These are phyloP conservation scores for Cinnamomum micranthum DNA, from an alignment of 164 flowering plant genomes.

Conservation along the genomic window DNA sequence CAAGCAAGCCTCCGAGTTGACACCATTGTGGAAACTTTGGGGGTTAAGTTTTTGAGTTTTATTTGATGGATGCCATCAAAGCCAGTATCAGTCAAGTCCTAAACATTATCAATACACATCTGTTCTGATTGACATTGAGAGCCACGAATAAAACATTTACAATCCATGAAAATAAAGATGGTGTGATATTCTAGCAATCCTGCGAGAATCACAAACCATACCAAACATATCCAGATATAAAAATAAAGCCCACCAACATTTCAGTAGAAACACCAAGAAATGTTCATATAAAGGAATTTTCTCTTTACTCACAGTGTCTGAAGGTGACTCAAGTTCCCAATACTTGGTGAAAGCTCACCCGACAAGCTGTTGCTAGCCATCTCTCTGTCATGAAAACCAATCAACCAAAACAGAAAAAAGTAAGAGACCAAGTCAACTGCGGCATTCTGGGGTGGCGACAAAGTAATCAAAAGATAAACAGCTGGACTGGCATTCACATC, in stretches of 20 bases:
- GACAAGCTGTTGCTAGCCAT: slow-evolving; percentile 75
- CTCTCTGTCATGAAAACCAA: slow-evolving; percentile 44
- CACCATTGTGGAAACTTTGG: no score
- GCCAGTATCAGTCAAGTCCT: no score
- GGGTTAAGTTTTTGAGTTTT: no score
- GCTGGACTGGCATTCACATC: not conserved
- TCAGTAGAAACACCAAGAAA: not conserved
- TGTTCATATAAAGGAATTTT: not conserved
- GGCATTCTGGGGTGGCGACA: not conserved
- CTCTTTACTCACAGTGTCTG: slow-evolving; percentile 56
- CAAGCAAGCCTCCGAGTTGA: no score
- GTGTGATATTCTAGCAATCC: not conserved
- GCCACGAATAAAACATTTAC: not conserved
- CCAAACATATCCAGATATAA: not conserved
- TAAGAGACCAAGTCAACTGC: not conserved
- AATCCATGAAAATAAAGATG: not conserved
- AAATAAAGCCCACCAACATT: not conserved
- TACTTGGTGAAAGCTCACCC: slow-evolving; percentile 70
- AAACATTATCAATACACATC: no score
- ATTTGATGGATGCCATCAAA: no score
- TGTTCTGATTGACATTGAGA: not conserved
- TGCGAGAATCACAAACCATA: not conserved
- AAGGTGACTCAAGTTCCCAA: slow-evolving; percentile 84
- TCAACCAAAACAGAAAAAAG: no score
- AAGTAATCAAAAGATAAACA: not conserved